phyloP scores from a whole-genome alignment of 345 rosid species.

The Angophora floribunda region DNA sequence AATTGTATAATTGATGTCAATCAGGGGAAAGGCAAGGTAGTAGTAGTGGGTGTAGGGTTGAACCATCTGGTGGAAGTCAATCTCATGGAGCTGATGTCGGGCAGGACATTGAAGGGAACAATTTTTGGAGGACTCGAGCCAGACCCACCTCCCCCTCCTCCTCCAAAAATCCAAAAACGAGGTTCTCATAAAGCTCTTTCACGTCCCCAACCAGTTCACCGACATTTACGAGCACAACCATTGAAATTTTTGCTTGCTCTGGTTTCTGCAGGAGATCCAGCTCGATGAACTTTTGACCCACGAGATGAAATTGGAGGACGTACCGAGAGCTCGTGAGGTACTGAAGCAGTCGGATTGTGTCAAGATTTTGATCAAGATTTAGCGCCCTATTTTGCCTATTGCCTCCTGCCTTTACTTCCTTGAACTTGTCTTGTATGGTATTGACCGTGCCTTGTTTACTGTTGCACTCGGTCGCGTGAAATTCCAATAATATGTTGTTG shows the following conservation, averaged over 20 bases:
- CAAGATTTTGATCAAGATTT: constrained; percentile 2
- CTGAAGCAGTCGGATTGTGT: neutral
- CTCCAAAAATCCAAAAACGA: neutral
- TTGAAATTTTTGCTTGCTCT: neutral
- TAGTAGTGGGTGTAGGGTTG: constrained; percentile 21
- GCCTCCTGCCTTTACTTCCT: neutral
- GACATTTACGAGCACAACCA: neutral
- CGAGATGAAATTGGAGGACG: neutral
- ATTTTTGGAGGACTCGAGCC: neutral
- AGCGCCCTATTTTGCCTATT: neutral
- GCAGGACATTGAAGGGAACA: constrained; percentile 4
- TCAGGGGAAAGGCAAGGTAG: constrained; percentile 40
- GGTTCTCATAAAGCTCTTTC: neutral
- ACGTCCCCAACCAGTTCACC: neutral
- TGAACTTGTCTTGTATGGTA: neutral
- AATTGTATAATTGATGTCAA: neutral
- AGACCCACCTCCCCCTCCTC: neutral
- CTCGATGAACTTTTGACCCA: neutral
- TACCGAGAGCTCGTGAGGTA: neutral
- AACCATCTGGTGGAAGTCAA: neutral
- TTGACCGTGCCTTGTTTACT: neutral
- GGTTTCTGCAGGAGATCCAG: neutral
- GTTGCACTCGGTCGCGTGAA: neutral
- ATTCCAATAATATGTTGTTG: neutral
- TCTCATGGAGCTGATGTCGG: neutral